Evolutionary conservation across 2,329 filamentous ascomycete species (phyloP).

Genomic region (Calonectria crousiana): DNA sequence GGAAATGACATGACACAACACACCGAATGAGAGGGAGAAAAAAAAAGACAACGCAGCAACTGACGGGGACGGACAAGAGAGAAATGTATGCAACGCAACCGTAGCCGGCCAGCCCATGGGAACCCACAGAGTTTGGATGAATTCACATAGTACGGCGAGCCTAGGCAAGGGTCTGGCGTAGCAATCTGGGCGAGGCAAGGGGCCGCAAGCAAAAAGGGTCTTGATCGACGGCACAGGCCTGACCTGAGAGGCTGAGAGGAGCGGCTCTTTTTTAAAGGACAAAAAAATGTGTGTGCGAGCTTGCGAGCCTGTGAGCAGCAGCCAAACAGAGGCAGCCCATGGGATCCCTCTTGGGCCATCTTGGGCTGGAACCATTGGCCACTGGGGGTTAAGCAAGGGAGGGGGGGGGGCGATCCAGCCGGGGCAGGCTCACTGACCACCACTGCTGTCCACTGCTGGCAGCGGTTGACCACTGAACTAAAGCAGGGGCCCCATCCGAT

Average conservation of each 20-base stretch:
- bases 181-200: neutral
- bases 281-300: neutral
- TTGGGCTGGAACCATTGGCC: slow-evolving; percentile 3
- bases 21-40: neutral
- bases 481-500: slow-evolving; percentile 19
- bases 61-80: neutral
- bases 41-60: slow-evolving; percentile 20
- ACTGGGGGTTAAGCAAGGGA: neutral
- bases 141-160: slow-evolving; percentile 11
- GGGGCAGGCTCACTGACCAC: neutral
- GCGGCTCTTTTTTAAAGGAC: slow-evolving; percentile 14
- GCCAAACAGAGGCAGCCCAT: slow-evolving; percentile 12
- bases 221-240: slow-evolving; percentile 17
- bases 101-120: neutral
- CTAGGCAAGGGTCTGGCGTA: slow-evolving; percentile 3
- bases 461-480: slow-evolving; percentile 4
- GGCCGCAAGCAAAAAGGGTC: slow-evolving; percentile 2
- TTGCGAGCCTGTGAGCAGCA: neutral
- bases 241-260: slow-evolving; percentile 22
- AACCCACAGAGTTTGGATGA: slow-evolving; percentile 12
- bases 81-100: slow-evolving; percentile 3
- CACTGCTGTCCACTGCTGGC: neutral
- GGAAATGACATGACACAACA: slow-evolving; percentile 17
- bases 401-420: neutral
- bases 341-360: slow-evolving; percentile 9